Base-by-base conservation (phyloP, 2,329 filamentous ascomycete species). In the Escovopsis sp. region DNA sequence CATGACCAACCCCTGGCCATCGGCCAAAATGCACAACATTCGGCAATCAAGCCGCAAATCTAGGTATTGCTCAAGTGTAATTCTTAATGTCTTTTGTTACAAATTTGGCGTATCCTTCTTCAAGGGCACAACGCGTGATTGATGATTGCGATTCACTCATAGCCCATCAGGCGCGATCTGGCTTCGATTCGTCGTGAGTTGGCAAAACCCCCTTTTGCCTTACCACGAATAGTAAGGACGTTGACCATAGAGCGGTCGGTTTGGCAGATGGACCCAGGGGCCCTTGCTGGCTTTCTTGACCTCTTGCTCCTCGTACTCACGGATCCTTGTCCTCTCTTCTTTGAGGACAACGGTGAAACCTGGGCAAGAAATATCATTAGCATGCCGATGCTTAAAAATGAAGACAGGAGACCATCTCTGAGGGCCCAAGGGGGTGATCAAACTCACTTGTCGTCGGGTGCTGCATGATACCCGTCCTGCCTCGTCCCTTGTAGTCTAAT, bases 161-260 rank as follows among this genome's bases (percentile, higher is more conserved):
- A 13, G 12, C 36, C 10, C 36, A 9, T 38, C 12, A 27, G 25
- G 36, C 36, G 14, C 6, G 30, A 20, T 31, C 9, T 15, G 35
- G 31, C 16, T 30, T 37, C 24, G 31, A 9, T 30, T 37, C 24
- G 24, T 41, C 27, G 27, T 32, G 14, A 41, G 24, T 39, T 30
- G 8, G 27, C 27, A 30, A 27, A 9, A 27, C 9, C 25, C n/a
- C 7, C 35, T 32, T 14, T 14, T 20, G 34, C 35, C 36, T 51
- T 80, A 96, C 89, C 89, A 98, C 46, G 83, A 77, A 63, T 93
- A 93, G 61, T 91, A 93, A 57, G 86, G 89, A 52, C 84, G 75
- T 67, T 95, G 88, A 31, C 79, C 79, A 47, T 81, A 80, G 42
- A 98, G 71, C 7, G 82, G 84, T 47, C 88, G 77, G 60, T 95